Evolutionary conservation across 2,329 filamentous ascomycete species (phyloP), one percentile per base, ranked within the genome.

Genomic region (Alternaria infectoria): DNA sequence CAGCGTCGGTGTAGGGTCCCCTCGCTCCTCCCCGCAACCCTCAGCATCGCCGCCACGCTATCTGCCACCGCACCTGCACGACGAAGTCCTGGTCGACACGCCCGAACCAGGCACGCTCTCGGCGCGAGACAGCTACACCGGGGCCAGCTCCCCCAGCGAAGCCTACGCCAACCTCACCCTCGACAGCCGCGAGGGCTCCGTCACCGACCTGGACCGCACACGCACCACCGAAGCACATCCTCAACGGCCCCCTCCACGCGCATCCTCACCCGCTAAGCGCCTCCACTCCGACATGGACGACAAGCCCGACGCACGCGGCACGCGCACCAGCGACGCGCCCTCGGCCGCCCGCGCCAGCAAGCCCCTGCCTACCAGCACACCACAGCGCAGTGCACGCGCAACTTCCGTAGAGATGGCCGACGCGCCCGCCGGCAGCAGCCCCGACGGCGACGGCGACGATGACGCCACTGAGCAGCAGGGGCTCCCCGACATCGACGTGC

Each of bases 1-100:
- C 51, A 51, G 57, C 62, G 68, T 68, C 50, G 69, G 60, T 36
- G 64, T 72, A 69, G 71, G 65, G 28, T 78, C 78, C 61, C 80
- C 79, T 69, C 77, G 65, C 43, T 78, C 78, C 62, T 80, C 79
- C 69, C 77, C 79, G 65, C 77, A 76, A 46, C 76, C 74, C 60
- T 77, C 78, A 54, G 71, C 75, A 63, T 79, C 73, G 19, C 79
- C 81, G 58, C 80, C 82, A 46, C 82, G 84, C 62, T 86, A 84
- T 74, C 81, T 88, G 59, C 86, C 86, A 64, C 83, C 86, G 57
- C 86, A 88, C 76, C 79, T 88, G 60, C 85, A 86, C 74, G 82
- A 83, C 76, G 85, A 86, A 74, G 81, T 85, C 57, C 71, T 76
- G 32, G 52, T 63, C 30, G 79, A 81, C 73, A 72, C 75, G 12